Conservation (phyloP, 805 yeast species). For the Trichomonascus vanleenenianus region DNA sequence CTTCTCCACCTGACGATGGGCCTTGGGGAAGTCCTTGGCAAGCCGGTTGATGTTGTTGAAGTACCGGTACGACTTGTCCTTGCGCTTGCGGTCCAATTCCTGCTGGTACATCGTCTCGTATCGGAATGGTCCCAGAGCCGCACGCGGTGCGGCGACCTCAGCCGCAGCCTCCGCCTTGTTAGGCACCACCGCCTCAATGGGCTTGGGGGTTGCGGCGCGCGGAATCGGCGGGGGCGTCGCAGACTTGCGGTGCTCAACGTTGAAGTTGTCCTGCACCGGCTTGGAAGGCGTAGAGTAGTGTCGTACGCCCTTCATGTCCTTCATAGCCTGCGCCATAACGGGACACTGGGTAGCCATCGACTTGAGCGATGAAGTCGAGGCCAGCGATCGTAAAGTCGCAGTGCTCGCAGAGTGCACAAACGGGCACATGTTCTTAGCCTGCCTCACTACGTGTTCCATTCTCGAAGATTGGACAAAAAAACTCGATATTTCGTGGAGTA, state of each 20-base stretch:
- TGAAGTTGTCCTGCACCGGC: conserved; percentile 13
- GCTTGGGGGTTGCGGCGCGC: not conserved
- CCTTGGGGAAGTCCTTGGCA: conserved; percentile 88
- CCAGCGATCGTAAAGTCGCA: conserved; percentile 50
- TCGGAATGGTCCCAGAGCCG: conserved; percentile 49
- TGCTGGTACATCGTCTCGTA: conserved; percentile 59
- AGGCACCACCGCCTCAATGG: not conserved
- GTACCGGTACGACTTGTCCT: conserved; percentile 88
- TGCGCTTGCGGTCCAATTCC: conserved; percentile 66
- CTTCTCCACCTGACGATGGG: conserved; percentile 64
- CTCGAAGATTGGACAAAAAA: not conserved
- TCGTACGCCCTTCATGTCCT: conserved; percentile 8
- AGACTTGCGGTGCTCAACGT: not conserved
- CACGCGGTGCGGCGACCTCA: conserved; percentile 33
- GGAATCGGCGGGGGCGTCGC: not conserved
- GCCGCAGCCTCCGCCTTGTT: not conserved
- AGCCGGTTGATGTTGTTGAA: conserved; percentile 96
- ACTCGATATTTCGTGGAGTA: not conserved
- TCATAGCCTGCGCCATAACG: conserved; percentile 79
- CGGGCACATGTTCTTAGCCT: conserved; percentile 76
- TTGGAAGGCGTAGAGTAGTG: conserved; percentile 8
- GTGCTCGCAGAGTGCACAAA: conserved; percentile 58
- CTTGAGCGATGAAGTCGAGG: conserved; percentile 36
- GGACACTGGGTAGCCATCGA: conserved; percentile 73
- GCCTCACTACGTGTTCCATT: conserved; percentile 77